Base-by-base conservation (phyloP, 192 early-diverging fungal species). In the Gamsiella multidivaricata region DNA sequence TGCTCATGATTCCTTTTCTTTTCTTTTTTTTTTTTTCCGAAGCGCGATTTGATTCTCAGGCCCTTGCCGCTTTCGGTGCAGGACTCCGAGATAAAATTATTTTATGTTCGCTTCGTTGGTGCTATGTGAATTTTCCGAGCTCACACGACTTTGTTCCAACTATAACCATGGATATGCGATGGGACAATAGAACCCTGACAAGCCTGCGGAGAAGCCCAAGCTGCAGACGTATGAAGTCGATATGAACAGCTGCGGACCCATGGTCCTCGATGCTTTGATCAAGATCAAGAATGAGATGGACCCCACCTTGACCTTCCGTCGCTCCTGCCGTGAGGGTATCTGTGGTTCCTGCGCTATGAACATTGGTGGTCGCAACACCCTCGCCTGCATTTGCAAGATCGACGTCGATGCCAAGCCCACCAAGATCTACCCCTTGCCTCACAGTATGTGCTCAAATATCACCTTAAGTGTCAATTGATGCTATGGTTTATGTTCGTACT, bases 311-410 rank as follows among this genome's bases (percentile, higher is more conserved):
- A 96, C 96, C 32, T 96, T 98, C 90, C 92, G 96, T 80, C 89
- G 95, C 61, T 95, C 94, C 22, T 97, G 96, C 85, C 94, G 95
- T 82, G 97, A 98, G 85, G 95, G 95, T 54, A 98, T 98, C 71
- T 98, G 96, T 76, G 96, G 96, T 59, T 96, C 94, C 49, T 98
- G 97, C 72, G 92, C 97, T 54, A 98, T 98, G 97, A 98, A 98
- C 89, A 98, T 98, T 81, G 91, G 93, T 79, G 97, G 97, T 61
- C 84, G 81, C 20, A 98, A 98, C 87, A 98, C 95, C 22, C 86
- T 98, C 45, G 97, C 97, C 18, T 98, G 95, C 84, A 88, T 97
- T 56, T 87, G 85, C 78, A 91, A 94, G 62, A 96, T 98, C 64
- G 89, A 96, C 51, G 86, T 91, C 28, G 82, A 88, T 69, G 73